Base-by-base conservation (phyloP, 257 asterid species). In the Linaria vulgaris region DNA sequence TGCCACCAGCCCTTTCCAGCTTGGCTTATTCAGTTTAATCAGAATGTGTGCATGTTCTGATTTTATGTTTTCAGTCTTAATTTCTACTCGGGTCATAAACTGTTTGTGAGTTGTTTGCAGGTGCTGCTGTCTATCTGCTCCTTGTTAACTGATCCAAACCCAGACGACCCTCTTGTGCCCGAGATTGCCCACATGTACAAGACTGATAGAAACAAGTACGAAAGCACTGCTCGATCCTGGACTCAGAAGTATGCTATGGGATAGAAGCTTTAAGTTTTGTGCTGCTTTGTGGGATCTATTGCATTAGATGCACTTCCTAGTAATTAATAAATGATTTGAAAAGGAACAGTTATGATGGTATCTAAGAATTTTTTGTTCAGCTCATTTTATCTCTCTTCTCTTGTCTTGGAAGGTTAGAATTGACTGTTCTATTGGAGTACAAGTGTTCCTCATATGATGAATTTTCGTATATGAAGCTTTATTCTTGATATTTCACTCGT, bases 221-320 rank as follows among this genome's bases (percentile, higher is more conserved):
- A 86, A 78, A 69, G 74, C 55, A 88, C 92, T 14, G 96, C 92
- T 19, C 83, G 90, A 53, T 70, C 84, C 44, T 88, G 95, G 96
- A 88, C 96, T 53, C 92, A 83, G 81, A 86, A 86, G 71, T 84
- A 82, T 38, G 96, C 89, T n/a, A 86, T 82, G 94, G 92, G 88
- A 16, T 88, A 78, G 71, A 68, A 41, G 21, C 50, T 20, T 11
- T 8, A 34, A 7, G 9, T 10, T 27, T 20, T 43, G 27, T 24
- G n/a, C n/a, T n/a, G n/a, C n/a, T n/a, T 15, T 41, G 24, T 63
- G 56, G 56, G 30, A 16, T 1, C 43, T 31, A 52, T 39, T 9
- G 19, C 60, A 49, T 56, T 56, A 41, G 60, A 67, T 72, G 75
- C 56, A 20, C 17, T 44, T 52, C 12, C 16, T 54, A 56, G 24